Evolutionary conservation across 2,329 filamentous ascomycete genomes (phyloP).

Genomic region (Aspergillus fumigatus): DNA sequence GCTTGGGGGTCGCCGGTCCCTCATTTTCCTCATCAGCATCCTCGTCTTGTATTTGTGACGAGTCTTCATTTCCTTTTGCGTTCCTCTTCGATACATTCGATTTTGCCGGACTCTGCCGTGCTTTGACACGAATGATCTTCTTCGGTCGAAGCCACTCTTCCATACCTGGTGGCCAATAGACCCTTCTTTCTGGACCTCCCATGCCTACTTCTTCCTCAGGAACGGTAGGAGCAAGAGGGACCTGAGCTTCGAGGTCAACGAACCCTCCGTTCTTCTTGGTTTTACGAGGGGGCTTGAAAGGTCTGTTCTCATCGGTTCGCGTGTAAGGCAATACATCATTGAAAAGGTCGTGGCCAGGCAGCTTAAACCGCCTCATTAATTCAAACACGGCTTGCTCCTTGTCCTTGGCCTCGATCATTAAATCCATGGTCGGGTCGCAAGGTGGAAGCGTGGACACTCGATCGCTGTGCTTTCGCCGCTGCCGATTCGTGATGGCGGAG

Average conservation of each 20-base stretch:
- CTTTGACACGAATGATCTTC: constrained; percentile 40
- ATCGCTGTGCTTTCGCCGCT: constrained; percentile 79
- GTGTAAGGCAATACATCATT: constrained; percentile 74
- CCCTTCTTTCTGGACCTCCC: constrained; percentile 75
- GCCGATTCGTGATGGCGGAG: constrained; percentile 69
- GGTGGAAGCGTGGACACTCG: constrained; percentile 77
- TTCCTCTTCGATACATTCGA: constrained; percentile 16
- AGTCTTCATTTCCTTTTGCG: constrained; percentile 2
- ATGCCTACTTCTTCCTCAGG: constrained; percentile 70
- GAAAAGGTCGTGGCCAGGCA: constrained; percentile 73
- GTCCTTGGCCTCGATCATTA: constrained; percentile 99
- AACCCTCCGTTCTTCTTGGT: constrained; percentile 42
- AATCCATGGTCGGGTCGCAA: constrained; percentile 75
- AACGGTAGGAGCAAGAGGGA: constrained; percentile 46
- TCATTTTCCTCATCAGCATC: constrained; percentile 6
- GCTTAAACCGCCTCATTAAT: constrained; percentile 79
- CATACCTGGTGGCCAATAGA: constrained; percentile 88
- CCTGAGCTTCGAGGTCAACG: constrained; percentile 40
- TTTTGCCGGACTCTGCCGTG: constrained; percentile 17
- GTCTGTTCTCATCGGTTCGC: constrained; percentile 69
- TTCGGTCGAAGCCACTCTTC: constrained; percentile 90
- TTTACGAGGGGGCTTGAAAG: constrained; percentile 46
- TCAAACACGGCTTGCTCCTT: constrained; percentile 97
- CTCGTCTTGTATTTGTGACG: neutral
- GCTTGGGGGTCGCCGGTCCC: constrained; percentile 14